Percentiles rank a stretch among this genome's conserved stretches.
Conservation (phyloP, 1,139 yeast species). For the Saccharomyces hybrid region DNA sequence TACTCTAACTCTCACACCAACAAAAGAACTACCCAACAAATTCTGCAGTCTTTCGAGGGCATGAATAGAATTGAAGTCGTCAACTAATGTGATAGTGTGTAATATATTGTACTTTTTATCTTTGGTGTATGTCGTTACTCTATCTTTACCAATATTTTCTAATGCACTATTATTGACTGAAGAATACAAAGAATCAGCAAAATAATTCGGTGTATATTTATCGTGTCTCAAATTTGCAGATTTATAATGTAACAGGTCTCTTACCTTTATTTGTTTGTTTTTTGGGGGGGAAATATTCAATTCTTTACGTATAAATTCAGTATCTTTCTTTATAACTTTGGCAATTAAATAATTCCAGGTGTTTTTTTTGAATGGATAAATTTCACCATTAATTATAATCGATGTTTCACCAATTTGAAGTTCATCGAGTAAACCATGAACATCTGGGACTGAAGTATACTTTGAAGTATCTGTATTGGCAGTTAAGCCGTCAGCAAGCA, state of each 20-base stretch:
- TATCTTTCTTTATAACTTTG: constrained; percentile 28
- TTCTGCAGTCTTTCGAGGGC: constrained; percentile 19
- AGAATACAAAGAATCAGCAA: constrained; percentile 26
- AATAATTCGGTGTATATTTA: constrained; percentile 28
- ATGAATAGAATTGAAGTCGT: constrained; percentile 20
- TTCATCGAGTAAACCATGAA: constrained; percentile 30
- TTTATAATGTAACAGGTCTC: constrained; percentile 28
- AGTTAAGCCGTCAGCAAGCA: constrained; percentile 7
- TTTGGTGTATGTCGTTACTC: constrained; percentile 12
- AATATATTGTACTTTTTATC: constrained; percentile 15
- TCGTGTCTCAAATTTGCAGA: constrained; percentile 23
- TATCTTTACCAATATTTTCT: constrained; percentile 6
- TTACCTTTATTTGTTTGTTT: constrained; percentile 13
- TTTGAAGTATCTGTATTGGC: neutral
- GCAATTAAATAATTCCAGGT: constrained; percentile 31
- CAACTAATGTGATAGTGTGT: constrained; percentile 28
- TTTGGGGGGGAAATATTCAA: constrained; percentile 9
- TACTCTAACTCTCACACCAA: constrained; percentile 26
- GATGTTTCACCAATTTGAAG: constrained; percentile 45
- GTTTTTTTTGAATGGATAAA: constrained; percentile 35
- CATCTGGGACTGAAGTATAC: constrained; percentile 12
- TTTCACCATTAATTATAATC: constrained; percentile 67
- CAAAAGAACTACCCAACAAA: constrained; percentile 15
- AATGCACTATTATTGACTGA: constrained; percentile 16
- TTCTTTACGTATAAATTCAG: constrained; percentile 18